Conservation (phyloP, 345 rosid genomes). For the Sisymbrium irio region DNA sequence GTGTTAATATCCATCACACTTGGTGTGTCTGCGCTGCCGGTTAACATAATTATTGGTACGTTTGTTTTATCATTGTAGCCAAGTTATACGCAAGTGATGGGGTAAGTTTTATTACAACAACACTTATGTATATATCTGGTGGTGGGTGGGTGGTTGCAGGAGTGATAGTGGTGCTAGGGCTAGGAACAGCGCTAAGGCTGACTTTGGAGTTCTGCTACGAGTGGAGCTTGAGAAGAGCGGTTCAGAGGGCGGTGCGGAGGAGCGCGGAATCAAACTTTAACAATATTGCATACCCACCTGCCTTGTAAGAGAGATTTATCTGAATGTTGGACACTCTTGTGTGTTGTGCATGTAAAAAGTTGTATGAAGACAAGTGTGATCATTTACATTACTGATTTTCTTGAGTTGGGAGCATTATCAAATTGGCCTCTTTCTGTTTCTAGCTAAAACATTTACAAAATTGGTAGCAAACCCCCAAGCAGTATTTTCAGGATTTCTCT, state of each 20-base stretch:
- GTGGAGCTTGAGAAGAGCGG: constrained; percentile 76
- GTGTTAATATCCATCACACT: constrained; percentile 83
- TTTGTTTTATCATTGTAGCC: not conserved
- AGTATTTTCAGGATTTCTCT: not conserved
- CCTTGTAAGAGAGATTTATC: constrained; percentile 45
- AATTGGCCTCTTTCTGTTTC: not conserved
- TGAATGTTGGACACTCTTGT: not conserved
- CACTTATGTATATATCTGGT: not conserved
- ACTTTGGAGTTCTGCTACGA: constrained; percentile 80
- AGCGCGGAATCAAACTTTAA: constrained; percentile 54
- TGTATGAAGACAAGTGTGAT: constrained; percentile 14
- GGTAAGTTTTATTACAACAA: not conserved
- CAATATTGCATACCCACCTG: constrained; percentile 58
- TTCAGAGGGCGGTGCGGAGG: constrained; percentile 63
- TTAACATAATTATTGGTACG: constrained; percentile 85
- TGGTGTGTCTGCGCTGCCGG: constrained; percentile 83
- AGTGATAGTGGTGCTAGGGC: constrained; percentile 88
- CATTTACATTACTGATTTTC: not conserved
- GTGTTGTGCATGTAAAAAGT: constrained; percentile 5
- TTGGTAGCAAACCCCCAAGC: not conserved
- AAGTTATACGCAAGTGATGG: not conserved
- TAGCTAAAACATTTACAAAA: not conserved
- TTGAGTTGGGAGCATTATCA: not conserved
- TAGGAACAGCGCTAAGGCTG: constrained; percentile 82
- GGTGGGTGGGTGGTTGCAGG: constrained; percentile 39